Percentiles rank a stretch among this genome's conserved stretches.
Conservation (phyloP, 345 rosid species). For the Geranium rotundifolium region DNA sequence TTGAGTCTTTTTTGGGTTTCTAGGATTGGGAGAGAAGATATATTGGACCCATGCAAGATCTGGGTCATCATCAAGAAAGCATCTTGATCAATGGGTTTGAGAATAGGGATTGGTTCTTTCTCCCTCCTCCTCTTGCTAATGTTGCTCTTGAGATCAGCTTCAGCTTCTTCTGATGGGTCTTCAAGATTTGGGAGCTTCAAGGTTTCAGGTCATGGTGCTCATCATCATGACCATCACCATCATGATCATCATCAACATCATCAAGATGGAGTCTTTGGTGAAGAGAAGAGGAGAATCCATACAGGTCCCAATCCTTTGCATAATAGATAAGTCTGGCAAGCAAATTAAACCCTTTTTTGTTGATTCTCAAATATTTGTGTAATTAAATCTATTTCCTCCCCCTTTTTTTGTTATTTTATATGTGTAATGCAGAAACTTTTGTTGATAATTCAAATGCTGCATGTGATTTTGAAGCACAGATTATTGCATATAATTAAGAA, state of each 20-base stretch:
- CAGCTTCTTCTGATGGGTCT: conserved; percentile 8
- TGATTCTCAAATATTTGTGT: too few species aligned
- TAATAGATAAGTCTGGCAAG: conserved; percentile 23
- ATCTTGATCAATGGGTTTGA: conserved; percentile 13
- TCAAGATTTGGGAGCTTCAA: conserved; percentile 17
- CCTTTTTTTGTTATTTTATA: too few species aligned
- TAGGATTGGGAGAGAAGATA: too few species aligned
- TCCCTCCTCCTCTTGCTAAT: conserved; percentile 19
- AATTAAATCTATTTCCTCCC: too few species aligned
- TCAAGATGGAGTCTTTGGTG: conserved; percentile 17
- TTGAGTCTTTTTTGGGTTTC: not conserved
- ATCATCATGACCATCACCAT: not conserved
- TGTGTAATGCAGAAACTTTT: not conserved
- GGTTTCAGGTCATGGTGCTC: not conserved
- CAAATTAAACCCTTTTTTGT: not conserved
- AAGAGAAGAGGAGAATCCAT: conserved; percentile 41
- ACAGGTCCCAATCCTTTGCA: conserved; percentile 67
- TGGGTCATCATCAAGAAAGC: not conserved
- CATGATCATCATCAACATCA: not conserved
- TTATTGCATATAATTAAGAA: not conserved
- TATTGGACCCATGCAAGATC: not conserved
- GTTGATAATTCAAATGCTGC: not conserved
- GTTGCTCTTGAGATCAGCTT: conserved; percentile 10
- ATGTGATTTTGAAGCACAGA: not conserved
- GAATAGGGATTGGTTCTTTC: conserved; percentile 17